Evolutionary conservation across 805 yeast species (phyloP), one percentile per base, ranked within the genome.

Genomic region (Candida ascalaphidarum): DNA sequence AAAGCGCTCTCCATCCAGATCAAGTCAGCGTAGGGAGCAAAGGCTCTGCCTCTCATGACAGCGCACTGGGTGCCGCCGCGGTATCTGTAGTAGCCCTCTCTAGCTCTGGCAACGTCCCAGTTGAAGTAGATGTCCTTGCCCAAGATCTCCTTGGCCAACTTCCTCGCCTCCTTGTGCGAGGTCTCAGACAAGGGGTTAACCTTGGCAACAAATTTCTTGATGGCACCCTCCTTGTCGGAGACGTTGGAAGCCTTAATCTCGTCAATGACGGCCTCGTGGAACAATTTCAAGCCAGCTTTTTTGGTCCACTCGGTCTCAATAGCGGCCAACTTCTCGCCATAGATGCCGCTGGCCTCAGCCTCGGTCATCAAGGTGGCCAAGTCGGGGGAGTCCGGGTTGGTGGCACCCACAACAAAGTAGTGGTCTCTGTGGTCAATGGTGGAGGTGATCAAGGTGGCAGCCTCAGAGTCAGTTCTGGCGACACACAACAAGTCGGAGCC

Each of bases 1-100:
- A 83, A 73, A 58, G 88, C 88, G 35, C 95, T 80, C 69, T 89
- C 97, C 96, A 89, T 88, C 97, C 97, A 89, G 45, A 88, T 78
- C 65, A 89, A 69, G 60, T 88, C 97, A 24, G 94, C 86, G 58
- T 80, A 89, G 38, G 96, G 96, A 31, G 96, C 88, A 55, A 69
- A 89, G 17, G 95, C 94, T 50, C 95, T 76, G 37, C 94, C 96
- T 57, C 97, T 79, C 79, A 85, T 89, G 29, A 89, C 81, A 28
- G 97, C 96, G 71, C 96, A 86, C 67, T 84, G 88, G 36, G 96
- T 84, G 47, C 97, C 97, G 48, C 97, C 97, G 49, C 67, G 68
- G 77, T 85, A 88, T 52, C 95, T 76, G 77, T 89, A 89, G 74
- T 82, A 83, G 46, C 97, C 97, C 66, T 89, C 97, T 56, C 96